These are phyloP conservation scores for Suillus lakei DNA, from an alignment of 768 basidiomycete genomes.

Conservation along the genomic window DNA sequence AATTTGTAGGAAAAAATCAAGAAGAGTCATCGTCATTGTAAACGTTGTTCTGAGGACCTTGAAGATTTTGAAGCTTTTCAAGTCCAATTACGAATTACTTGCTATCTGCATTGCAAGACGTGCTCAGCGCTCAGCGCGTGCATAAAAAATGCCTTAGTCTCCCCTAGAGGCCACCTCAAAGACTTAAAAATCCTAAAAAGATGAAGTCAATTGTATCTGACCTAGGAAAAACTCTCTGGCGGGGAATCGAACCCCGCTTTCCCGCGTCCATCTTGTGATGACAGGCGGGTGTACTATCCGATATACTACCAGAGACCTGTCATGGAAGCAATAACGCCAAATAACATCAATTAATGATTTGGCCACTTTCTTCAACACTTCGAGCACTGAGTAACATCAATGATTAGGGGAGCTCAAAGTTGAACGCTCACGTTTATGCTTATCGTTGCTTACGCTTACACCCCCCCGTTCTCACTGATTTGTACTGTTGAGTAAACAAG, in stretches of 20 bases:
- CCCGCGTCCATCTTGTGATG: slow-evolving; percentile 27
- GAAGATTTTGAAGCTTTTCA: not conserved
- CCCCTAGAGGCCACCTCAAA: too few relatives aligned
- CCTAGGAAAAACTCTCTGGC: slow-evolving; percentile 31
- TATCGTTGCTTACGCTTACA: too few relatives aligned
- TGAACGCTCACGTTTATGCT: too few relatives aligned
- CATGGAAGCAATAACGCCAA: not conserved
- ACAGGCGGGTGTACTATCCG: slow-evolving; percentile 47
- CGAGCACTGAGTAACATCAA: too few relatives aligned
- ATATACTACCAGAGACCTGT: slow-evolving; percentile 36
- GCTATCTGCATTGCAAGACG: not conserved
- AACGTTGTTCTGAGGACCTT: not conserved
- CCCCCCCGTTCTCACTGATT: too few relatives aligned
- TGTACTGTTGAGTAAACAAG: too few relatives aligned
- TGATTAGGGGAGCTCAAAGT: too few relatives aligned
- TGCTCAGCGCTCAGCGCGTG: too few relatives aligned
- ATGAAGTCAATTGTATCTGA: too few relatives aligned
- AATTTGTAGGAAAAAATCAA: slow-evolving; percentile 4
- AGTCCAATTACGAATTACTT: not conserved
- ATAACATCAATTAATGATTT: not conserved
- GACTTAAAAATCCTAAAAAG: too few relatives aligned
- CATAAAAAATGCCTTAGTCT: not conserved
- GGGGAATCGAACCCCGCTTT: slow-evolving; percentile 39
- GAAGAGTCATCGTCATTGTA: too few relatives aligned
- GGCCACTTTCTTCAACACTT: too few relatives aligned